phyloP scores from a whole-genome alignment of 192 early-diverging fungal species.

The Jimgerdemannia flammicorona region DNA sequence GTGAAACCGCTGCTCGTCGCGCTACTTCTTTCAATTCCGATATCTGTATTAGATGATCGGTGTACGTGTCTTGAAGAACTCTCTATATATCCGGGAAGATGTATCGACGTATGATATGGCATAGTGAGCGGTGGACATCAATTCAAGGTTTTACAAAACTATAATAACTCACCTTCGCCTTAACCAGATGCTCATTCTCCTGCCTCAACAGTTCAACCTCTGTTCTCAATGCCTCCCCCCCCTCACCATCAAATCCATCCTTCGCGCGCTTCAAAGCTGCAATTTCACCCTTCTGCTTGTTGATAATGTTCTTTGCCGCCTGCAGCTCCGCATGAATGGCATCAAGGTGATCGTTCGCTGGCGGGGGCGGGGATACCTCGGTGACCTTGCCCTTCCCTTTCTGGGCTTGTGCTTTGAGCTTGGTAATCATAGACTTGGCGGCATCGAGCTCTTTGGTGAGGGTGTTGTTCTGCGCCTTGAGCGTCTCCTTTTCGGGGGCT shows the following conservation, averaged over 20 bases:
- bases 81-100: constrained; percentile 1
- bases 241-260: not conserved
- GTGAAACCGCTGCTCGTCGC: not conserved
- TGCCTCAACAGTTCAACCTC: not conserved
- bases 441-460: not conserved
- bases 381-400: not conserved
- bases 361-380: not conserved
- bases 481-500: too few relatives aligned
- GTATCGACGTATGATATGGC: not conserved
- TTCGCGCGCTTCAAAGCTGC: not conserved
- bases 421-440: not conserved
- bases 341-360: constrained; percentile 1
- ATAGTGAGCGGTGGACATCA: not conserved
- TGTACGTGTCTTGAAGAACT: constrained; percentile 2
- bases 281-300: not conserved
- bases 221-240: not conserved
- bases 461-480: not conserved
- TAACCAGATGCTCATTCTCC: not conserved
- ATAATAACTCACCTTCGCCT: not conserved
- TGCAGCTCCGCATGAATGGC: not conserved
- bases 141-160: too few relatives aligned
- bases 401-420: not conserved
- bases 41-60: not conserved
- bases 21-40: not conserved
- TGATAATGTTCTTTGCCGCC: not conserved